Evolutionary conservation across 176 grass and related monocot genomes (phyloP).

Genomic region (Carex parvula): DNA sequence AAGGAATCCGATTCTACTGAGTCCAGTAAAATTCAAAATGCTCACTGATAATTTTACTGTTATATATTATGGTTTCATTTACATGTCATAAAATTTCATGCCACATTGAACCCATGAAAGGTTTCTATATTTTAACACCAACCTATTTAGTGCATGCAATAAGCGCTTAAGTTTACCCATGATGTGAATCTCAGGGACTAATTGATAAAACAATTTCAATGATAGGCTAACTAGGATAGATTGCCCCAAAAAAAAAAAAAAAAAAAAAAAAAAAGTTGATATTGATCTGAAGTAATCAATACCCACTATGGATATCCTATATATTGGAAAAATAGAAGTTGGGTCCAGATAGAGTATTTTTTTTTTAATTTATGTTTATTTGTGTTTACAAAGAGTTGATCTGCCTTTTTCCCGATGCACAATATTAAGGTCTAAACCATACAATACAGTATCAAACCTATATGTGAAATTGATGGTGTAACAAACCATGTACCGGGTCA

Average conservation of each 20-base stretch:
- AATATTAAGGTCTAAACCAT: background rate
- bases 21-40: background rate
- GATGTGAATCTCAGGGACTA: background rate
- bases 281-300: background rate
- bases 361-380: background rate
- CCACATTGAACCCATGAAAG: constrained; percentile 6
- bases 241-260: background rate
- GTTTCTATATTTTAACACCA: background rate
- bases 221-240: background rate
- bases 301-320: background rate
- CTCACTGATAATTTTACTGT: background rate
- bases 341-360: background rate
- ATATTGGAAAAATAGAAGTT: background rate
- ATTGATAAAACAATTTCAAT: background rate
- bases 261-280: background rate
- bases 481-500: background rate
- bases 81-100: background rate
- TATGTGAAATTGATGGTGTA: background rate
- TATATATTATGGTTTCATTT: background rate
- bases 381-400: background rate
- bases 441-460: background rate
- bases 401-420: background rate
- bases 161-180: background rate
- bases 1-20: background rate
- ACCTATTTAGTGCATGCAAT: background rate